Evolutionary conservation across 1,284 basidiomycete genomes (phyloP).

Genomic region (Ceratobasidium sp.): DNA sequence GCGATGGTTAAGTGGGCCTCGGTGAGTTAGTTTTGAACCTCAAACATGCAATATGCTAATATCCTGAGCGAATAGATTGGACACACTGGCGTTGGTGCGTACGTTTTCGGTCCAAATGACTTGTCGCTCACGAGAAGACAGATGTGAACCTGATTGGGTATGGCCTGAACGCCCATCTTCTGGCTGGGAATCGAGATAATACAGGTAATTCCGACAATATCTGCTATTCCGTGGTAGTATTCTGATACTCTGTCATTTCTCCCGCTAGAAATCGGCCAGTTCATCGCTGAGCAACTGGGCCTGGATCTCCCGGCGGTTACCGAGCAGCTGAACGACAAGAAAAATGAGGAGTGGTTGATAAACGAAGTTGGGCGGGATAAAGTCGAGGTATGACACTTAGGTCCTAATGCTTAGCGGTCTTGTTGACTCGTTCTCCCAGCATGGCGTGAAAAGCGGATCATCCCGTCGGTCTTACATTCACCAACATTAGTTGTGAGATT

Average conservation of each 20-base stretch:
- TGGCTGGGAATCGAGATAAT: conserved; percentile 44
- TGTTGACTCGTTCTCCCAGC: neutral
- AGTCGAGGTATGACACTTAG: conserved; percentile 15
- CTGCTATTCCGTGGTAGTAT: neutral
- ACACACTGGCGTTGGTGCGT: conserved; percentile 35
- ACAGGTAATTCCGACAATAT: neutral
- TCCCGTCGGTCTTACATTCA: neutral
- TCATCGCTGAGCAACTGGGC: conserved; percentile 42
- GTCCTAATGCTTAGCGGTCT: neutral
- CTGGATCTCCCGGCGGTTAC: conserved; percentile 43
- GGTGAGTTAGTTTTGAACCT: neutral
- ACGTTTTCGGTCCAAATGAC: neutral
- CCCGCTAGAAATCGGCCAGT: conserved; percentile 44
- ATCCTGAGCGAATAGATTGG: neutral
- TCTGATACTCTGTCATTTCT: neutral
- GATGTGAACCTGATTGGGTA: conserved; percentile 46
- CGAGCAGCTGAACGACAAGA: conserved; percentile 37
- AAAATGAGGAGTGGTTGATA: conserved; percentile 42
- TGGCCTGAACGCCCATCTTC: conserved; percentile 35
- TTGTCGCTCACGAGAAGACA: neutral
- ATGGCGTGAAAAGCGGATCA: neutral
- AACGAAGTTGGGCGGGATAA: conserved; percentile 44
- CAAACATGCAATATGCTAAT: neutral
- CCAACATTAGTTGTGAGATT: neutral
- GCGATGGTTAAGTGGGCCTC: conserved; percentile 44